These are phyloP conservation scores for Arachnopeziza araneosa DNA, from an alignment of 2,329 filamentous ascomycete genomes.

Conservation along the genomic window DNA sequence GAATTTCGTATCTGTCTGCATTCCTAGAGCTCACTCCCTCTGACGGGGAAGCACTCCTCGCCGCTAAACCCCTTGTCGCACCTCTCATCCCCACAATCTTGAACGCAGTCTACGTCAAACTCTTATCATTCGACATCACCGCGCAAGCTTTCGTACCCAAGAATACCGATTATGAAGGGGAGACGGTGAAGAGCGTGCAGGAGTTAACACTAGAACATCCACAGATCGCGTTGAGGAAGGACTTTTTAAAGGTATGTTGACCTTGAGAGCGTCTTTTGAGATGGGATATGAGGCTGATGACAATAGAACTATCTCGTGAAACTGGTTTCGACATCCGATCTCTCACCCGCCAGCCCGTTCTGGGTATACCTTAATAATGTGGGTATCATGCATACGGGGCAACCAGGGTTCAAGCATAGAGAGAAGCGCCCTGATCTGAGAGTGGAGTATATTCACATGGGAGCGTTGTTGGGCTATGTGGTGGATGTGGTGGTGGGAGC, in stretches of 20 bases:
- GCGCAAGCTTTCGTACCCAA: conserved; percentile 66
- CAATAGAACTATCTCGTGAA: conserved; percentile 65
- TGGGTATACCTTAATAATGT: conserved; percentile 84
- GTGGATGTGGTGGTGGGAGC: conserved; percentile 74
- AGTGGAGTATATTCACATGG: conserved; percentile 76
- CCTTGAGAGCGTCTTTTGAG: conserved; percentile 19
- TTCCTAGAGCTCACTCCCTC: conserved; percentile 25
- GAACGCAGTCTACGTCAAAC: conserved; percentile 79
- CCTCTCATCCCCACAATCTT: conserved; percentile 76
- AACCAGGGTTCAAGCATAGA: conserved; percentile 60
- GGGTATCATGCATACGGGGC: conserved; percentile 76
- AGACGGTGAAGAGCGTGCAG: conserved; percentile 55
- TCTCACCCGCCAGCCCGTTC: conserved; percentile 61
- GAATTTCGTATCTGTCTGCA: conserved; percentile 24
- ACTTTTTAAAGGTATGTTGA: conserved; percentile 48
- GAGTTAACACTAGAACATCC: conserved; percentile 55
- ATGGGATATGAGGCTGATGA: background rate
- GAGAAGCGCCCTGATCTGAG: conserved; percentile 44
- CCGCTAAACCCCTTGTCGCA: conserved; percentile 26
- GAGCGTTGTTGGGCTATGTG: conserved; percentile 66
- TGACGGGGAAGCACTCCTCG: conserved; percentile 28
- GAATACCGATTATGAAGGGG: conserved; percentile 59
- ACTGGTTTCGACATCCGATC: conserved; percentile 62
- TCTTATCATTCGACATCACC: conserved; percentile 76
- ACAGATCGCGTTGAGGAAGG: conserved; percentile 71